These are phyloP conservation scores for Eucalyptus albens DNA, from an alignment of 345 rosid genomes.

Conservation along the genomic window DNA sequence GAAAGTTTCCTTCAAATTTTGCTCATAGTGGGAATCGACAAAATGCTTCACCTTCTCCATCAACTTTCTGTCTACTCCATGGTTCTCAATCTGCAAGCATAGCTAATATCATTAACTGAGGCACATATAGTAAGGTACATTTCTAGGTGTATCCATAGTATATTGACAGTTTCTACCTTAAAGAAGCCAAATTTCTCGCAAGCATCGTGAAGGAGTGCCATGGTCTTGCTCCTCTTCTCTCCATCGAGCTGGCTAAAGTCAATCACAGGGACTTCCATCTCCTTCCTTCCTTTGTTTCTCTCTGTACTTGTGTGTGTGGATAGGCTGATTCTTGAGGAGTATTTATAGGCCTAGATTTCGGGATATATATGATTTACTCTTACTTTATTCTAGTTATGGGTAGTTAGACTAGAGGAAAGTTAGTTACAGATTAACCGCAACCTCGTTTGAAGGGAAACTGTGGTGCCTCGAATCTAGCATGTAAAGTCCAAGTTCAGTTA, in stretches of 20 bases:
- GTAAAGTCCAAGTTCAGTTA: constrained; percentile 28
- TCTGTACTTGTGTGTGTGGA: constrained; percentile 1
- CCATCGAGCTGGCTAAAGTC: constrained; percentile 58
- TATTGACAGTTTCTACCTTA: constrained; percentile 24
- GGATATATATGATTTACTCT: background rate
- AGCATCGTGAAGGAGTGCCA: constrained; percentile 68
- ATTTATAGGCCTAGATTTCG: constrained; percentile 19
- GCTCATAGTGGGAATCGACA: constrained; percentile 61
- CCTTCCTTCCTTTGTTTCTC: background rate
- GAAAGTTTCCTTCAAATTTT: constrained; percentile 44
- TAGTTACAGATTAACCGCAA: background rate
- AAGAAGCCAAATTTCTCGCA: constrained; percentile 88
- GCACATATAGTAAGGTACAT: background rate
- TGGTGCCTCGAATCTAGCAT: background rate
- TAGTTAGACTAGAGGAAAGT: background rate
- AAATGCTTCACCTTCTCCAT: constrained; percentile 74
- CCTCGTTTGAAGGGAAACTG: background rate
- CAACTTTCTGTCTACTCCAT: constrained; percentile 49
- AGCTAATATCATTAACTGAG: background rate
- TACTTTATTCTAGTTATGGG: background rate
- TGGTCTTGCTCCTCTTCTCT: constrained; percentile 42
- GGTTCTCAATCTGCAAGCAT: constrained; percentile 62
- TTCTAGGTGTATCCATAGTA: background rate
- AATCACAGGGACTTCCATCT: constrained; percentile 57
- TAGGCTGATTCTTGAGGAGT: background rate